Conservation (phyloP, 164 flowering plant genomes). For the Nymphaea colorata region DNA sequence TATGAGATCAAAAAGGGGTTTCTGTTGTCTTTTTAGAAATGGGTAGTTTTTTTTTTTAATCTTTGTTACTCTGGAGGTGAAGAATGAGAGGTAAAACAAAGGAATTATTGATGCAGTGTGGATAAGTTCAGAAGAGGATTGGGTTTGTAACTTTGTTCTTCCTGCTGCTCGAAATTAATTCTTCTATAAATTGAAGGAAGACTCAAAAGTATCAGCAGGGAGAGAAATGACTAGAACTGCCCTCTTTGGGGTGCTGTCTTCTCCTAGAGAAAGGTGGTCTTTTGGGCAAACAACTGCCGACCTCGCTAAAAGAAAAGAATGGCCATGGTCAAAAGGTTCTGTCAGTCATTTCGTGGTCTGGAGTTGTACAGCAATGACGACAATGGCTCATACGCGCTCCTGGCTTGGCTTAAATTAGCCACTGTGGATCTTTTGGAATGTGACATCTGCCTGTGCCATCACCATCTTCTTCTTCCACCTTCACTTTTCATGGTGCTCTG, state of each 20-base stretch:
- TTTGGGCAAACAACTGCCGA: neutral
- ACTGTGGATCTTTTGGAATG: neutral
- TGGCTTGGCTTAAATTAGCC: neutral
- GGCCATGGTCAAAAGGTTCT: neutral
- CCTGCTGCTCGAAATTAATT: neutral
- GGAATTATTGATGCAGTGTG: neutral
- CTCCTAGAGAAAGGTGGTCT: neutral
- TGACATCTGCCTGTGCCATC: neutral
- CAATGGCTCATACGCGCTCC: neutral
- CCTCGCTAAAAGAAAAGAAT: neutral
- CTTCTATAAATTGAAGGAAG: neutral
- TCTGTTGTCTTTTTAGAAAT: too few relatives aligned
- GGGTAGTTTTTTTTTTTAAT: neutral
- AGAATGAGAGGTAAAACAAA: neutral
- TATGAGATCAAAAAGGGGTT: neutral
- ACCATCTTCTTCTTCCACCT: neutral
- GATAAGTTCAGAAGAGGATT: neutral
- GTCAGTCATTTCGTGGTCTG: neutral
- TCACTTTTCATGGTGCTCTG: neutral
- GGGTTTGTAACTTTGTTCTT: neutral
- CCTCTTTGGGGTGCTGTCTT: neutral
- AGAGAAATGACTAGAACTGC: neutral
- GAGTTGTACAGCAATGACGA: neutral
- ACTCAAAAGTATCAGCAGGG: neutral
- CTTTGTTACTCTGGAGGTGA: neutral